Base-by-base conservation (phyloP, 495 filamentous ascomycete genomes). In the Penicillium chermesinum region DNA sequence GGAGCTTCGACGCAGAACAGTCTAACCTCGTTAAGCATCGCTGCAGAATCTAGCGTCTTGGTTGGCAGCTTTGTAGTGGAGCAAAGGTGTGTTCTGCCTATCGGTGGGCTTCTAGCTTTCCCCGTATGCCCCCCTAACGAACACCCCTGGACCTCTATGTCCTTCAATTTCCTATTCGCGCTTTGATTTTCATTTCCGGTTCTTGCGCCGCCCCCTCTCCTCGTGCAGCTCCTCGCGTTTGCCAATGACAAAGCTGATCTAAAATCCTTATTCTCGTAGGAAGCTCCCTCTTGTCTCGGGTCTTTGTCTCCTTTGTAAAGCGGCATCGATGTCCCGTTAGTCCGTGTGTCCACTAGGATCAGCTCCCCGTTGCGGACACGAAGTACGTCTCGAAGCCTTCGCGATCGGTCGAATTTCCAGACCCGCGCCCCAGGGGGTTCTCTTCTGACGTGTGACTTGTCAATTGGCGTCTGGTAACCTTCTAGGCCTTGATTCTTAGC, bases 61-160 rank as follows among this genome's bases (percentile, higher is more conserved):
- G 49, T 42, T 66, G 66, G 63, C 59, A 66, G 64, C 63, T 71
- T 35, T 8, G 44, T n/a, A 36, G 64, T 66, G 64, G 65, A 64
- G 53, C 53, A 54, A 38, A n/a, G 32, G 21, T 57, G 54, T 57
- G 49, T 62, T 55, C 44, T 57, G 56, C 62, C 62, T 69, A 66
- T 61, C 57, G 62, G 64, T 63, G 53, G 55, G 50, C 60, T 63
- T 49, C 54, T 64, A 56, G 47, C 44, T 67, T n/a, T 66, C 62
- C 62, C 62, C 65, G 64, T 30, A 30, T 66, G 52, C 41, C 42
- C 52, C 59, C 66, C 60, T 64, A 64, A 67, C 57, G 62, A 71
- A 71, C 67, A 60, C 64, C 67, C 65, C 65, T 64, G 59, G 54
- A 4, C 17, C 49, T 50, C 22, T 17, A 17, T 37, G 6, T 17